These are phyloP conservation scores for Monosporascus sp. DNA, from an alignment of 2,329 filamentous ascomycete species.

Conservation along the genomic window DNA sequence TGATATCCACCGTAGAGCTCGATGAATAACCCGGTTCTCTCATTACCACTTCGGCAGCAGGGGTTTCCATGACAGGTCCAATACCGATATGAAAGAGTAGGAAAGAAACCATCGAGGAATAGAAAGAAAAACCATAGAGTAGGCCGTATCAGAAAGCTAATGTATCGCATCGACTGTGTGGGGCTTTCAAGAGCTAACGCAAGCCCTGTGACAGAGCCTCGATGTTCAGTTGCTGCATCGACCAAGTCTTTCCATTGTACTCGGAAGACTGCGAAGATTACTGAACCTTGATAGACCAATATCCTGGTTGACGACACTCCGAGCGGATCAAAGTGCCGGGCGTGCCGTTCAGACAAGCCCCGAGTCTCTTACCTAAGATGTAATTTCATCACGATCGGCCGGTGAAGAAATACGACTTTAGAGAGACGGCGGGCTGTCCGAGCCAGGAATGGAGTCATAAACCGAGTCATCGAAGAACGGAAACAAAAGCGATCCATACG, in stretches of 20 bases:
- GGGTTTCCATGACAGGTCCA: constrained; percentile 25
- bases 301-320: constrained; percentile 24
- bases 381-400: constrained; percentile 8
- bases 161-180: constrained; percentile 26
- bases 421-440: constrained; percentile 19
- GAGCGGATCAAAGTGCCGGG: constrained; percentile 27
- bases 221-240: background rate
- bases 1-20: background rate
- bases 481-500: constrained; percentile 30
- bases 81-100: constrained; percentile 23
- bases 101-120: constrained; percentile 24
- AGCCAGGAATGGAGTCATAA: constrained; percentile 31
- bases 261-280: background rate
- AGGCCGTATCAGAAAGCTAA: constrained; percentile 18
- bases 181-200: constrained; percentile 4
- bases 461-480: constrained; percentile 33
- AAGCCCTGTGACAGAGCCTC: background rate
- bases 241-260: background rate
- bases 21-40: constrained; percentile 21
- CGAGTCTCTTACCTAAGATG: constrained; percentile 7
- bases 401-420: constrained; percentile 14
- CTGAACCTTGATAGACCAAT: constrained; percentile 10
- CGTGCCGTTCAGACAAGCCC: constrained; percentile 33
- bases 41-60: constrained; percentile 31
- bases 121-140: constrained; percentile 20